Base-by-base conservation (phyloP, 2,329 filamentous ascomycete species). In the Periconia digitata region DNA sequence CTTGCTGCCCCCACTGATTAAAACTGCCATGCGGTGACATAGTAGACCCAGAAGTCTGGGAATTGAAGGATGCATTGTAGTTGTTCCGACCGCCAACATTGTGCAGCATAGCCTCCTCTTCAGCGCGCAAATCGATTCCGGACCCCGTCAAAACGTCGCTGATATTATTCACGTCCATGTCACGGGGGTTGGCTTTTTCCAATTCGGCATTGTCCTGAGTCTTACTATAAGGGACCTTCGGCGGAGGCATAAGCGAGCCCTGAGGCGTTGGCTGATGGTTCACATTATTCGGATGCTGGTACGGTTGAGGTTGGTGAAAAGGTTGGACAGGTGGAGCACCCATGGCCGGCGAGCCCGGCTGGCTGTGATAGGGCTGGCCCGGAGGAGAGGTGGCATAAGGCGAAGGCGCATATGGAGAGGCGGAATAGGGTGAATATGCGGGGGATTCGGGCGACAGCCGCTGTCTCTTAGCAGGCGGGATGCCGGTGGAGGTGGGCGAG, bases 61-160 rank as follows among this genome's bases (percentile, higher is more conserved):
- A 72, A 40, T 69, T 69, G 58, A 72, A 78, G 8, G 78, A 78
- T 45, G 76, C 72, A 49, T 71, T 59, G 59, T 74, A 69, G 64
- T 79, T 63, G 65, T 79, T 64, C 67, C 76, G 64, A 64, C 72
- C 74, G 38, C 82, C 80, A 64, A 85, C 86, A 47, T 84, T 77
- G 50, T 84, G 85, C 38, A 89, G 85, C 69, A 94, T 79, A 56
- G 85, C 89, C 59, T 91, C 89, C 64, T 95, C 90, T 70, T 96
- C 92, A 55, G 90, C 90, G 49, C 87, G 85, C 40, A 96, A 73
- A 74, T 96, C 89, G 54, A 96, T 90, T 42, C 90, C 91, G 15
- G 90, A 92, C 16, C 88, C 89, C 16, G 86, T 86, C 46, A 96
- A 73, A 43, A 91, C 88, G 73, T 96, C 92, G 56, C 87, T 89